Conservation (phyloP, 164 flowering plant species). For the Macadamia tetraphylla region DNA sequence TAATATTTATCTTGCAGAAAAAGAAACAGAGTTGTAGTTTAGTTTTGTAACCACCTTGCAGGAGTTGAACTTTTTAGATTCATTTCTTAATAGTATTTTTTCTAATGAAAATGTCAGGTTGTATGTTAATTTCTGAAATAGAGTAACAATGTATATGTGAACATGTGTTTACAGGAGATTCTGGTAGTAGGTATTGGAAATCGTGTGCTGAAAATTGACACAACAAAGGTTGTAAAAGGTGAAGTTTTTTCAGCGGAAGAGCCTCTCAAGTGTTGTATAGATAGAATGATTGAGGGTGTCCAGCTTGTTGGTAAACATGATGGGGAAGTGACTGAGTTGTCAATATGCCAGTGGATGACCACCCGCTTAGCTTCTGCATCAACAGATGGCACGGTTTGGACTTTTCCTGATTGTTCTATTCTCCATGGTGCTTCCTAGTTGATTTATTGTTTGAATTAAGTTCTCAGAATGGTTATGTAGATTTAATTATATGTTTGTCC, state of each 20-base stretch:
- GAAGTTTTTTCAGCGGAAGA: constrained; percentile 58
- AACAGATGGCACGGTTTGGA: constrained; percentile 87
- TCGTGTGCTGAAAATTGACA: constrained; percentile 65
- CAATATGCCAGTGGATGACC: constrained; percentile 97
- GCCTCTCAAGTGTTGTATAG: constrained; percentile 60
- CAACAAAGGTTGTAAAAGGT: constrained; percentile 76
- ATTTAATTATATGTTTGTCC: too few species aligned
- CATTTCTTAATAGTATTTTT: background rate
- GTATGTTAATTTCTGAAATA: background rate
- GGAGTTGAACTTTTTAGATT: background rate
- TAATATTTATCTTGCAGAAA: constrained; percentile 3
- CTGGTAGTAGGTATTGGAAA: constrained; percentile 85
- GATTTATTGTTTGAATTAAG: background rate
- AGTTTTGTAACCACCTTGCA: background rate
- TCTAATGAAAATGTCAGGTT: background rate
- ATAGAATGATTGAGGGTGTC: constrained; percentile 76
- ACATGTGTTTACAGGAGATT: constrained; percentile 52
- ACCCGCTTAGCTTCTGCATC: constrained; percentile 91
- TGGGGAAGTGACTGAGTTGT: constrained; percentile 88
- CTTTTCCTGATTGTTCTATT: constrained; percentile 2
- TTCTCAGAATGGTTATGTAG: background rate
- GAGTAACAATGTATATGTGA: background rate
- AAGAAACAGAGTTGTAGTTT: background rate
- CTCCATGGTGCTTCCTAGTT: background rate
- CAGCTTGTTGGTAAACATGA: constrained; percentile 88